Base-by-base conservation (phyloP, 192 early-diverging fungal species). In the Coemansia asiatica region DNA sequence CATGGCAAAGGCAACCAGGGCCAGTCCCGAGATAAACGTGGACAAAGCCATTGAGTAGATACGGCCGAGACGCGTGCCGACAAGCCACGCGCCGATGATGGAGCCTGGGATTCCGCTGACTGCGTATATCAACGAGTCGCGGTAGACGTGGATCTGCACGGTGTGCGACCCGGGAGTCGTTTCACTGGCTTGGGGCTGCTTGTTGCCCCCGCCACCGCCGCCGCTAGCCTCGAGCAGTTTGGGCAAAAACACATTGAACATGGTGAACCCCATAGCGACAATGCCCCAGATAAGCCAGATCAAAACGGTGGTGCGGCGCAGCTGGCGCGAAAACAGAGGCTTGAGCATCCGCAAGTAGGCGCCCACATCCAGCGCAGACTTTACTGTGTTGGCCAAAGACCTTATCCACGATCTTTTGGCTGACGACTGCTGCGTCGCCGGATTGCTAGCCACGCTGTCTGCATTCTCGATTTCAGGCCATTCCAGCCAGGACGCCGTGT, bases 231-330 rank as follows among this genome's bases (percentile, higher is more conserved):
- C 88, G 13, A 95, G 81, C 28, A 90, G 88, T 65, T 92, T 90
- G 27, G 93, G 90, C 13, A 93, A 63, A 64, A 94, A 94, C 7
- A 88, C 90, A 72, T 94, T 94, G 69, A 95, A 94, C 84, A 92
- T 93, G n/a, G 88, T 92, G 65, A 88, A 95, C 0, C 89, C 92
- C 68, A 92, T 74, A 1, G 90, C 80, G 5, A 90, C 87, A 18
- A 92, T 66, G 0, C 84, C 81, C 93, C 93, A 95, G 47, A 95
- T 93, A 13, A 70, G 48, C 86, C 88, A 91, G 22, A 95, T 81
- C 54, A 94, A 65, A 0, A 88, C 38, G 1, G 91, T 91, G 2
- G 90, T 92, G 22, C 76, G 55, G 28, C 86, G 63, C 67, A 86
- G 85, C 59, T 75, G 66, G 0, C 78, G 82, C 15, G 64, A 64